Base-by-base conservation (phyloP, 495 filamentous ascomycete species). In the Margaritispora aquatica region DNA sequence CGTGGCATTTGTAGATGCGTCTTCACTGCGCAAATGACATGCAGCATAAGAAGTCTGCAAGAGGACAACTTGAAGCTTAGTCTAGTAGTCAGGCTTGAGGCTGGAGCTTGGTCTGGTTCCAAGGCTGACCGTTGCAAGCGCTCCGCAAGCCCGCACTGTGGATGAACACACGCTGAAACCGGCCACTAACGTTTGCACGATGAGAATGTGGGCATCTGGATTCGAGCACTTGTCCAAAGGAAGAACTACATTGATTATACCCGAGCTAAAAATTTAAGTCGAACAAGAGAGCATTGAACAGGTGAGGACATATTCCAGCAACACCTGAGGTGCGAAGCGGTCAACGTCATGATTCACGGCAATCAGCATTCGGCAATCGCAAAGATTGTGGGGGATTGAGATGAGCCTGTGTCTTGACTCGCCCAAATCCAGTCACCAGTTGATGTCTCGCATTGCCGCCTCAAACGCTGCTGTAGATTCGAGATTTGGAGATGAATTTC, bases 1-100 rank as follows among this genome's bases (percentile, higher is more conserved):
- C 54, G 61, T 69, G 58, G 59, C 62, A 64, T 62, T 31, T 17
- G 22, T 27, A 22, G 26, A 17, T 11, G 36, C 23, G 26, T 51
- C 7, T 51, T 19, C 17, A 26, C 17, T 10, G 38, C 15, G 38
- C 38, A n/a, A 8, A n/a, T 3, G 17, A 10, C n/a, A 44, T 44
- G 38, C 38, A 44, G 10, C 11, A n/a, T 44, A 44, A 44, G 10
- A n/a, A n/a, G 38, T 17, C 38, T 10, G 38, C 23, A 11, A 54
- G 41, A 60, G 36, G 58, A 54, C 58, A 60, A 31, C 46, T 58
- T 38, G 47, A 58, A 20, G 23, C 49, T 15, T 22, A 51, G 49
- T 7, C 22, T 9, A 22, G 22, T 9, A 51, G 51, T 4, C 51
- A 20, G 23, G 51, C 27, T 53, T 27, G 38, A 44, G 38, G 38